Percentiles rank a stretch among this genome's conserved stretches.
These are phyloP conservation scores for Hyaloperonospora brassicae DNA, from an alignment of 352 stramenopile species.

Conservation along the genomic window DNA sequence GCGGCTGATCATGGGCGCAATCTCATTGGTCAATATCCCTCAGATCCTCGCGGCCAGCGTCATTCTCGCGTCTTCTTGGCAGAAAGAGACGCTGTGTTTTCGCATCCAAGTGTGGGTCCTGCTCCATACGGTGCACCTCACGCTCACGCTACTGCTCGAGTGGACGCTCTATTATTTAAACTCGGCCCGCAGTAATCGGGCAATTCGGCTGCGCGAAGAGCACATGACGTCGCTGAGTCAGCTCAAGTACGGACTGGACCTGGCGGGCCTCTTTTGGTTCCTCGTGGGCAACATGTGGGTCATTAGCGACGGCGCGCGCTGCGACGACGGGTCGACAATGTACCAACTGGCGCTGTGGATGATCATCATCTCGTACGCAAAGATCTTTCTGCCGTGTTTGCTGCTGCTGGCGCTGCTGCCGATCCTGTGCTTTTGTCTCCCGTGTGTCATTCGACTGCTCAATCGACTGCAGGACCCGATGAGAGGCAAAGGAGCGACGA, in stretches of 20 bases:
- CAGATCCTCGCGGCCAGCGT: slow-evolving; percentile 54
- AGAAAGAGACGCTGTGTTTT: slow-evolving; percentile 62
- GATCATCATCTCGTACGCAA: slow-evolving; percentile 89
- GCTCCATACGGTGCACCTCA: slow-evolving; percentile 62
- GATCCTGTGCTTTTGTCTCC: slow-evolving; percentile 91
- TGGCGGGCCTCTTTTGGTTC: slow-evolving; percentile 80
- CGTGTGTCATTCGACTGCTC: slow-evolving; percentile 89
- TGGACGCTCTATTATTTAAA: slow-evolving; percentile 77
- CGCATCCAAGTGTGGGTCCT: slow-evolving; percentile 81
- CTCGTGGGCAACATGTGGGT: slow-evolving; percentile 86
- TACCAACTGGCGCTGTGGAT: slow-evolving; percentile 86
- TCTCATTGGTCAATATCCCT: slow-evolving; percentile 69
- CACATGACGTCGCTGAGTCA: slow-evolving; percentile 69
- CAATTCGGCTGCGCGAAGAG: slow-evolving; percentile 50
- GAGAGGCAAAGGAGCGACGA: slow-evolving; percentile 74
- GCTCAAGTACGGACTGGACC: slow-evolving; percentile 73
- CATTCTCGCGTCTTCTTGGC: slow-evolving; percentile 65
- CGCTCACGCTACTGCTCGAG: slow-evolving; percentile 60
- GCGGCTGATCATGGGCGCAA: slow-evolving; percentile 68
- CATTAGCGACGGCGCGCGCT: slow-evolving; percentile 74
- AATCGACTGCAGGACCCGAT: slow-evolving; percentile 84
- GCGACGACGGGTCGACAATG: slow-evolving; percentile 65
- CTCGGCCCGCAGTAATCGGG: slow-evolving; percentile 37
- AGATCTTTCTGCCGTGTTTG: slow-evolving; percentile 90
- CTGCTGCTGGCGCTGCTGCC: slow-evolving; percentile 84